Percentiles rank a stretch among this genome's conserved stretches.
These are phyloP conservation scores for Phytophthora lateralis DNA, from an alignment of 352 stramenopile genomes.

Conservation along the genomic window DNA sequence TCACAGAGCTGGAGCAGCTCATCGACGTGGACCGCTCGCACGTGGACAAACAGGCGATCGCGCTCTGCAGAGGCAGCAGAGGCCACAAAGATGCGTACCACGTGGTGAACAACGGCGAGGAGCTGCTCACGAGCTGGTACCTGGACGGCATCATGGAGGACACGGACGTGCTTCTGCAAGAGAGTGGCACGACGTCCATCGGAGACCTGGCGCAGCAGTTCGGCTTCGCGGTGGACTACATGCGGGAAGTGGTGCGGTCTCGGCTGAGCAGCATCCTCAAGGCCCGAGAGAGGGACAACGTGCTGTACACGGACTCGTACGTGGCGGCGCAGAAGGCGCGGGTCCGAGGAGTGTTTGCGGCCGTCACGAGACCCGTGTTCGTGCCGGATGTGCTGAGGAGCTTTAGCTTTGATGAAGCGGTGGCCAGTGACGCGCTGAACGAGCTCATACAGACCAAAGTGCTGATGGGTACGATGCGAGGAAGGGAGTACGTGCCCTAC, in stretches of 20 bases:
- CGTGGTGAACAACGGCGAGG: conserved; percentile 76
- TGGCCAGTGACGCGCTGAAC: conserved; percentile 60
- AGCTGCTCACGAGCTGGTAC: conserved; percentile 83
- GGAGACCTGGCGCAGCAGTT: conserved; percentile 83
- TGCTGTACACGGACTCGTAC: conserved; percentile 82
- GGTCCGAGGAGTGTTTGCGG: conserved; percentile 69
- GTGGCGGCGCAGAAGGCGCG: conserved; percentile 66
- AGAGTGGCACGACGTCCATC: conserved; percentile 67
- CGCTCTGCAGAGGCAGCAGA: conserved; percentile 45
- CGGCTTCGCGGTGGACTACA: conserved; percentile 84
- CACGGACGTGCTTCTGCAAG: conserved; percentile 76
- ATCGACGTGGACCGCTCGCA: conserved; percentile 79
- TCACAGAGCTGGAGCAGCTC: conserved; percentile 68
- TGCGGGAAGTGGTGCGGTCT: conserved; percentile 70
- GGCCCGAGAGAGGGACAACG: conserved; percentile 64
- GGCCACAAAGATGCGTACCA: conserved; percentile 47
- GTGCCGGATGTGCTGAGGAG: conserved; percentile 64
- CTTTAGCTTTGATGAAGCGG: conserved; percentile 67
- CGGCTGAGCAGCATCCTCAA: conserved; percentile 68
- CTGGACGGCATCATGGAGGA: conserved; percentile 87
- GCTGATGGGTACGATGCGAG: conserved; percentile 66
- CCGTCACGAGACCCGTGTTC: conserved; percentile 69
- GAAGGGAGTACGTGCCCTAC: conserved; percentile 79
- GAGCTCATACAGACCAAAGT: conserved; percentile 62
- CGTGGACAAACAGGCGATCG: conserved; percentile 63